Percentiles rank a stretch among this genome's conserved stretches.
Conservation (phyloP, 495 filamentous ascomycete genomes). For the Usnea hakonensis region DNA sequence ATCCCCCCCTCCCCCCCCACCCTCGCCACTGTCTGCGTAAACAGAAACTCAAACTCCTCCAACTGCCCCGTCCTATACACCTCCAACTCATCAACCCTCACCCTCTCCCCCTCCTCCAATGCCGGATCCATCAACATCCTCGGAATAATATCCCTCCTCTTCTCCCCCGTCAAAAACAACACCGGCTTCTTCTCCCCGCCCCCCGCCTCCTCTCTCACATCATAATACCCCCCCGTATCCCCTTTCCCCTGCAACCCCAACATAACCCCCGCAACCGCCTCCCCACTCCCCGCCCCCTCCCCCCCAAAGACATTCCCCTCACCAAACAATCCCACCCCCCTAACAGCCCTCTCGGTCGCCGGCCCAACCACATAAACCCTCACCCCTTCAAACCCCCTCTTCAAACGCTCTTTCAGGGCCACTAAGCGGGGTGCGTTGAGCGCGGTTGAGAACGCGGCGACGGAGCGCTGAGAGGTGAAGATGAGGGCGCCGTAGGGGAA, state of each 20-base stretch:
- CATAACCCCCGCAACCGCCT: conserved; percentile 67
- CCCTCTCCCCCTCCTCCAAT: conserved; percentile 36
- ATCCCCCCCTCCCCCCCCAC: conserved; percentile 28
- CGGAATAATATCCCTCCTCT: conserved; percentile 81
- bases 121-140: conserved; percentile 54
- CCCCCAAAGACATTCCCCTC: conserved; percentile 43
- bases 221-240: conserved; percentile 9
- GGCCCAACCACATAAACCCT: conserved; percentile 87
- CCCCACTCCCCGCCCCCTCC: conserved; percentile 72
- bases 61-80: conserved; percentile 82
- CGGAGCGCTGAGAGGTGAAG: conserved; percentile 90
- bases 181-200: conserved; percentile 47
- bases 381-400: conserved; percentile 35
- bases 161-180: conserved; percentile 82
- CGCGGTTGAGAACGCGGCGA: conserved; percentile 39
- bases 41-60: conserved; percentile 61
- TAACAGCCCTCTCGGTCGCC: conserved; percentile 70
- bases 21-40: conserved; percentile 39
- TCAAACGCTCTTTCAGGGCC: conserved; percentile 28
- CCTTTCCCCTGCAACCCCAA: conserved; percentile 45
- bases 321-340: conserved; percentile 41
- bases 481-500: conserved; percentile 27
- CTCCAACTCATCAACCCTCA: conserved; percentile 65
- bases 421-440: conserved; percentile 13
- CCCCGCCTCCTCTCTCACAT: conserved; percentile 35